Evolutionary conservation across 2,329 filamentous ascomycete species (phyloP), one percentile per base, ranked within the genome.

Genomic region (Chaetomiaceae sp.): DNA sequence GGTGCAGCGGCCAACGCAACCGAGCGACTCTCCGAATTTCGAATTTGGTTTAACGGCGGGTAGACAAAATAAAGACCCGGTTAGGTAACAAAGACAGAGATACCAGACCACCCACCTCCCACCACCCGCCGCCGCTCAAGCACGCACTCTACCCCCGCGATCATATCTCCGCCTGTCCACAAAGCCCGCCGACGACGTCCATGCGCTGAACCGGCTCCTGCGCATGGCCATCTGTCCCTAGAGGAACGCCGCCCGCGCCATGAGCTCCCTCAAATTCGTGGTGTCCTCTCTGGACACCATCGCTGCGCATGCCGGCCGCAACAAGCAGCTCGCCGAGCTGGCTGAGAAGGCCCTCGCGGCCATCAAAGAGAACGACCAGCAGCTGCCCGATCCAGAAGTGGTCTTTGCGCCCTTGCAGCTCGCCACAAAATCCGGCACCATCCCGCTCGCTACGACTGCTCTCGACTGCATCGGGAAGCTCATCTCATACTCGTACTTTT

Each of bases 381-480:
- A 89, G 60, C 82, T 89, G 57, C 89, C 95, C 65, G 88, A 95
- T 65, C 91, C 95, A 30, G 90, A 97, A 69, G 76, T 95, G 52
- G 84, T 99, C 62, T 99, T 99, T 66, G 85, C 87, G 60, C 94
- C 94, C 13, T 74, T 99, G 29, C 89, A 95, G 66, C 80, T 97
- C 37, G 94, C 95, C 43, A 92, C 91, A 32, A 89, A 90, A 67
- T 87, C 90, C 9, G 82, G 85, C 63, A 96, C 89, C 64, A 86
- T 92, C 48, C 84, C 89, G 54, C 78, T 99, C 42, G 89, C 90
- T 55, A 95, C 90, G 20, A 89, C 88, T 33, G 91, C 94, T 6
- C 82, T 99, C 65, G 94, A 99, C 72, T 97, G 92, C 72, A 96
- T 99, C 64, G 94, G 95, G 65, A 99, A 99, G 75, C 84, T 99